phyloP scores from a whole-genome alignment of 2,329 filamentous ascomycete genomes.

The Xylariaceae sp. region DNA sequence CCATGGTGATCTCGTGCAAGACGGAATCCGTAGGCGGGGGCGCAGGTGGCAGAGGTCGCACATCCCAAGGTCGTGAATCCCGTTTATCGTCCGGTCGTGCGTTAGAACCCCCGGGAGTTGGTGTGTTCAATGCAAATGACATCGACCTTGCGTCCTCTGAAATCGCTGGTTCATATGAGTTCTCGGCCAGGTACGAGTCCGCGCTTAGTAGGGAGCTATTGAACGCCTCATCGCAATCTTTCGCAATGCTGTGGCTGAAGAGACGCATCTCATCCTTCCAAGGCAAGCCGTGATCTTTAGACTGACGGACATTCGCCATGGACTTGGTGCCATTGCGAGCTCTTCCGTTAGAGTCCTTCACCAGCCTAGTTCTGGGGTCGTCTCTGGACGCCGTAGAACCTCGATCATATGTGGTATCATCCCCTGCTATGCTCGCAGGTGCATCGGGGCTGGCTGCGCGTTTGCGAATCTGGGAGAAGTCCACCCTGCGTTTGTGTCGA shows the following conservation, averaged over 20 bases:
- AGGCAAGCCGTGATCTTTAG: conserved; percentile 17
- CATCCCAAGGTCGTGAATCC: conserved; percentile 31
- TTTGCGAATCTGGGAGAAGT: conserved; percentile 45
- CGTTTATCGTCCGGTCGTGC: conserved; percentile 1
- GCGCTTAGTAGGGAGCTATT: conserved; percentile 50
- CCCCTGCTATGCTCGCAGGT: conserved; percentile 21
- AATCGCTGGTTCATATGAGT: conserved; percentile 6
- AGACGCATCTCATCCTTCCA: conserved; percentile 71
- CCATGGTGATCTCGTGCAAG: conserved; percentile 15
- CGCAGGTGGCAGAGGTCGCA: conserved; percentile 42
- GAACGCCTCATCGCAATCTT: conserved; percentile 89
- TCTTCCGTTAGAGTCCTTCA: conserved; percentile 7
- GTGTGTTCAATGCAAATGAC: conserved; percentile 7
- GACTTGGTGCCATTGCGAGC: conserved; percentile 12
- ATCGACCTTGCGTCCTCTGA: conserved; percentile 4
- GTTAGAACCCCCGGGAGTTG: conserved; percentile 8
- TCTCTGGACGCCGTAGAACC: too few species aligned
- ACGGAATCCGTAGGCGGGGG: conserved; percentile 30
- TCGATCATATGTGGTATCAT: conserved; percentile 19
- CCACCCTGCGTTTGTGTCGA: conserved; percentile 44
- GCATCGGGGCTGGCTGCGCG: conserved; percentile 15
- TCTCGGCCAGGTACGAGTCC: conserved; percentile 9
- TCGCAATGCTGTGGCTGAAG: conserved; percentile 76
- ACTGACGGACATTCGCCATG: conserved; percentile 16
- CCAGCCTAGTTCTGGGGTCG: conserved; percentile 12